Conservation (phyloP, 2,329 filamentous ascomycete species). For the Ophiostoma tasmaniense region DNA sequence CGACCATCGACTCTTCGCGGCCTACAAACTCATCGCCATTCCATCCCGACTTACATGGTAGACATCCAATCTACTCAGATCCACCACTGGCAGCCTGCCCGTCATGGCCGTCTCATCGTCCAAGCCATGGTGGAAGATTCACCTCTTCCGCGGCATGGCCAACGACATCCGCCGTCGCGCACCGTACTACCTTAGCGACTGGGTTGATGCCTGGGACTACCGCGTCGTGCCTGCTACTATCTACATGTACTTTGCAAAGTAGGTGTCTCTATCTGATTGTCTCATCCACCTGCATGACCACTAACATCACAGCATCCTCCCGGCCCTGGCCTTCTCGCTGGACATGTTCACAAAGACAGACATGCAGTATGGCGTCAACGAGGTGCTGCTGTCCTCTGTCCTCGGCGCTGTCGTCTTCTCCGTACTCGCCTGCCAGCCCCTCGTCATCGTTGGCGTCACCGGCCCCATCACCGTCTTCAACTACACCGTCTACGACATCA, state of each 20-base stretch:
- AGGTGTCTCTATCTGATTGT: constrained; percentile 28
- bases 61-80: not conserved
- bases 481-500: constrained; percentile 88
- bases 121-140: constrained; percentile 63
- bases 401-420: constrained; percentile 75
- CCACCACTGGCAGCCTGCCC: not conserved
- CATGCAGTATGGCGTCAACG: constrained; percentile 81
- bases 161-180: constrained; percentile 66
- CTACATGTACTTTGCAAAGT: constrained; percentile 80
- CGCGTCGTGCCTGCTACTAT: constrained; percentile 77
- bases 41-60: not conserved
- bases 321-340: constrained; percentile 78
- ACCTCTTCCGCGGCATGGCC: constrained; percentile 68
- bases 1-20: not conserved
- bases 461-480: constrained; percentile 91
- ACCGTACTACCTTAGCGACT: constrained; percentile 76
- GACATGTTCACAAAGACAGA: constrained; percentile 89
- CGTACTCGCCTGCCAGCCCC: constrained; percentile 68
- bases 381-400: constrained; percentile 79
- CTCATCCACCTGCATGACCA: not conserved
- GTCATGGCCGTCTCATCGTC: constrained; percentile 2
- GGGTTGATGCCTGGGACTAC: constrained; percentile 83
- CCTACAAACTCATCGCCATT: not conserved
- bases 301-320: constrained; percentile 58
- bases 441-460: constrained; percentile 87